Conservation (phyloP, 2,329 filamentous ascomycete species). For the Plenodomus tracheiphilus region DNA sequence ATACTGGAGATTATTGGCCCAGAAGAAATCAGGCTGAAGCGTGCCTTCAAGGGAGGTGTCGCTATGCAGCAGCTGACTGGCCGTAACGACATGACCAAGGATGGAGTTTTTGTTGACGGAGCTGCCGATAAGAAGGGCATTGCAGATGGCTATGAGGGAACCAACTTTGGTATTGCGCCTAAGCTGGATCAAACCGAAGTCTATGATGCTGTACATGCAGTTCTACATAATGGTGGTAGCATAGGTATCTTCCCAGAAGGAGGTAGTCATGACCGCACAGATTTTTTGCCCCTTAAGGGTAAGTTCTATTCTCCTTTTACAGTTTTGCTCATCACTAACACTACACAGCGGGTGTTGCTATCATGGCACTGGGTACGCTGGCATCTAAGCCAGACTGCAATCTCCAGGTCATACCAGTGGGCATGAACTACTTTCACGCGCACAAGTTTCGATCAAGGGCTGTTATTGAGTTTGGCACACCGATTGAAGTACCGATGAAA, state of each 20-base stretch:
- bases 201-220: constrained; percentile 88
- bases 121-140: constrained; percentile 57
- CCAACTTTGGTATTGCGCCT: constrained; percentile 83
- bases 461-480: constrained; percentile 91
- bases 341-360: constrained; percentile 78
- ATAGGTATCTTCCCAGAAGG: constrained; percentile 97
- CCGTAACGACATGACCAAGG: constrained; percentile 69
- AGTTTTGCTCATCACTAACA: constrained; percentile 16
- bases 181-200: constrained; percentile 94
- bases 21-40: constrained; percentile 83
- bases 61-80: constrained; percentile 82
- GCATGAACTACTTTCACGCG: constrained; percentile 99
- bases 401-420: constrained; percentile 91
- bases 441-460: constrained; percentile 97
- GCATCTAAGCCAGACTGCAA: constrained; percentile 84
- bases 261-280: constrained; percentile 91
- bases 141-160: constrained; percentile 68
- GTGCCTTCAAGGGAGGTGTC: constrained; percentile 77
- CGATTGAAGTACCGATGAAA: constrained; percentile 80
- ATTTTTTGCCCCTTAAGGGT: constrained; percentile 81
- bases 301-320: not conserved
- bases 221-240: constrained; percentile 79
- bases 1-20: constrained; percentile 79
- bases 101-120: constrained; percentile 64
- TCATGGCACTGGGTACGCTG: constrained; percentile 93